A percentile compares a stretch with the other conserved stretches of the same genome.
Conservation (phyloP, 2,329 filamentous ascomycete species). For the Exutisphaerella laricina region DNA sequence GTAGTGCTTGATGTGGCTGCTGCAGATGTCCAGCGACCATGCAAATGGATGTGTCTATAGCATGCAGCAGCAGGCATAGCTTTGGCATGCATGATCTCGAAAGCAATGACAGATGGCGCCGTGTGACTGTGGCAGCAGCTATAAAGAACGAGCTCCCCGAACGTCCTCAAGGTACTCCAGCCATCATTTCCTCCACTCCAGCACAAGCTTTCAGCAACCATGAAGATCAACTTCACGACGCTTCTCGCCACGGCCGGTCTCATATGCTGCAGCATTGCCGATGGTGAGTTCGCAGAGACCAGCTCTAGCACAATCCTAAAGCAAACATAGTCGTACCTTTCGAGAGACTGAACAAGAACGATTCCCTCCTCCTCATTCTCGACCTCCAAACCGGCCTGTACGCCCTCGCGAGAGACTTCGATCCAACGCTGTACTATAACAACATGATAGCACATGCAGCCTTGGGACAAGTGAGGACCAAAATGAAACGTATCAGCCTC, state of each 20-base stretch:
- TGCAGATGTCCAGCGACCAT: no score
- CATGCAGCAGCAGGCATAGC: no score
- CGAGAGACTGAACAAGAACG: slow-evolving; percentile 40
- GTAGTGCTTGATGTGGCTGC: no score
- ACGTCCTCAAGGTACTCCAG: not conserved
- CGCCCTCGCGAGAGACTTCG: slow-evolving; percentile 59
- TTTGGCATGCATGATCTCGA: no score
- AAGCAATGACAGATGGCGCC: no score
- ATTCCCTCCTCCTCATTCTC: slow-evolving; percentile 49
- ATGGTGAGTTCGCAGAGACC: slow-evolving; percentile 7
- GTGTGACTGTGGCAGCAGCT: no score
- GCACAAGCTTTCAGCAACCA: not conserved
- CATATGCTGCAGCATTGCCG: slow-evolving; percentile 6
- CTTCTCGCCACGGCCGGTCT: slow-evolving; percentile 12
- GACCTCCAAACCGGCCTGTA: slow-evolving; percentile 58
- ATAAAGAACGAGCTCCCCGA: no score
- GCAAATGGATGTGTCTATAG: no score
- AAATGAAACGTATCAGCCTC: no score
- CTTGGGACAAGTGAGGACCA: no score
- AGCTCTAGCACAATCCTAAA: not conserved
- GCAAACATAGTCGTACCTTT: slow-evolving; percentile 20
- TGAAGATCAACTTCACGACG: slow-evolving; percentile 10
- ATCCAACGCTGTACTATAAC: slow-evolving; percentile 59
- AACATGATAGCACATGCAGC: slow-evolving; percentile 63
- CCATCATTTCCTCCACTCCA: slow-evolving; percentile 2